These are phyloP conservation scores for Capsicum pubescens DNA, from an alignment of 257 asterid genomes.

Conservation along the genomic window DNA sequence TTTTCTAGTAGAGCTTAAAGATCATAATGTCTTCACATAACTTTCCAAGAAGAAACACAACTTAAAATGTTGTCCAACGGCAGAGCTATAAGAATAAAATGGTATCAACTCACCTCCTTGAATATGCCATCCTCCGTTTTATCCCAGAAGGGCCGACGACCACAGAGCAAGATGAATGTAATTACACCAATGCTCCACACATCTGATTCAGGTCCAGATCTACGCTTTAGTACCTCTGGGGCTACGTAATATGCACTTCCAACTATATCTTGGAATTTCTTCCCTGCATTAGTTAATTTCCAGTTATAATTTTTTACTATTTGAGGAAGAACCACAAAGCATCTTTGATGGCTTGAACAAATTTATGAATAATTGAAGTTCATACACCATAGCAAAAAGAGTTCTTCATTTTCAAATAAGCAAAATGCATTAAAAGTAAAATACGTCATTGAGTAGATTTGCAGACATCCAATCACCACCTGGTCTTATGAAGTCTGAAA, in stretches of 20 bases:
- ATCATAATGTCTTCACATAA: neutral
- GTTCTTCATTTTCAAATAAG: neutral
- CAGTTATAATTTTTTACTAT: neutral
- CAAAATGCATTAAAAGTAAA: neutral
- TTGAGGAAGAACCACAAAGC: neutral
- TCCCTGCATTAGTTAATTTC: conserved; percentile 48
- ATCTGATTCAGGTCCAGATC: conserved; percentile 82
- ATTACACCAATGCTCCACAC: conserved; percentile 90
- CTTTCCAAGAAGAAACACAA: neutral
- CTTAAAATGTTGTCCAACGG: neutral
- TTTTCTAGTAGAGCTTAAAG: neutral
- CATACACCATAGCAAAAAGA: neutral
- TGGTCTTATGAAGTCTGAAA: conserved; percentile 81
- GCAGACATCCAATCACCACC: conserved; percentile 52
- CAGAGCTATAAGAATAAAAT: neutral
- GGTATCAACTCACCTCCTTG: conserved; percentile 39
- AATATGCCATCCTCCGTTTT: conserved; percentile 82
- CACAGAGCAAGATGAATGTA: conserved; percentile 80
- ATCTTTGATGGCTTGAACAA: neutral
- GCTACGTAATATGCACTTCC: conserved; percentile 89
- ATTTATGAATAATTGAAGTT: neutral
- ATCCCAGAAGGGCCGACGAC: conserved; percentile 84
- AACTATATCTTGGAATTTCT: conserved; percentile 74
- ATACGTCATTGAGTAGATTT: neutral
- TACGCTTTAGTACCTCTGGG: conserved; percentile 74